Conservation (phyloP, 2,329 filamentous ascomycete species). For the Didymellaceae sp. region DNA sequence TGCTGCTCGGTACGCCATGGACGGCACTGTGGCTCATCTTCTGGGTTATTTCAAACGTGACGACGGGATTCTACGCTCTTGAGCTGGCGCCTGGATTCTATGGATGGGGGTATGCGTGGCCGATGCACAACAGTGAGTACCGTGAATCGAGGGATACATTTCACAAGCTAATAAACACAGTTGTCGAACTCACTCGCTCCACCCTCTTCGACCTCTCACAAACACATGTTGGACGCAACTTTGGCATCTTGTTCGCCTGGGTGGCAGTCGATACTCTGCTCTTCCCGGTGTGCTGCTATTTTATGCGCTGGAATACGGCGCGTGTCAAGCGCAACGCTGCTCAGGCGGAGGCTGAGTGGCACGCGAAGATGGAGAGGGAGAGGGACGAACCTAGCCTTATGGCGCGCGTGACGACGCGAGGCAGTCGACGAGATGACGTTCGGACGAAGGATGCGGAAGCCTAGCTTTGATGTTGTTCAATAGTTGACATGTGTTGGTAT, state of each 20-base stretch:
- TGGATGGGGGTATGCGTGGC: constrained; percentile 68
- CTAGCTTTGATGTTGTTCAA: no score
- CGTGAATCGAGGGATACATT: no score
- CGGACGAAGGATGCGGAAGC: neutral
- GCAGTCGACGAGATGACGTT: constrained; percentile 1
- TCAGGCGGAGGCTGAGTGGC: constrained; percentile 32
- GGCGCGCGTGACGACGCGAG: constrained; percentile 35
- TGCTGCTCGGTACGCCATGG: constrained; percentile 68
- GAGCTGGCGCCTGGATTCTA: constrained; percentile 65
- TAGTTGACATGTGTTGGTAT: no score
- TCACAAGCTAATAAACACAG: constrained; percentile 25
- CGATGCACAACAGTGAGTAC: constrained; percentile 62
- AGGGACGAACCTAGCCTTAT: constrained; percentile 32
- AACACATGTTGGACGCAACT: constrained; percentile 64
- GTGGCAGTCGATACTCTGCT: constrained; percentile 58
- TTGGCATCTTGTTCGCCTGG: constrained; percentile 67
- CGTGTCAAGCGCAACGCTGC: constrained; percentile 33
- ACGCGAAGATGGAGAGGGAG: constrained; percentile 39
- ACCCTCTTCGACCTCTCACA: constrained; percentile 65
- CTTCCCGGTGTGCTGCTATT: constrained; percentile 59
- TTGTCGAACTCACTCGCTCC: constrained; percentile 65
- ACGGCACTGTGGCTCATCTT: constrained; percentile 69
- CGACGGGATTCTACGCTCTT: constrained; percentile 65
- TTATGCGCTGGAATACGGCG: constrained; percentile 50
- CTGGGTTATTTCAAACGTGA: constrained; percentile 70